Conservation (phyloP, 805 yeast genomes). For the Sugiyamaella floridensis region DNA sequence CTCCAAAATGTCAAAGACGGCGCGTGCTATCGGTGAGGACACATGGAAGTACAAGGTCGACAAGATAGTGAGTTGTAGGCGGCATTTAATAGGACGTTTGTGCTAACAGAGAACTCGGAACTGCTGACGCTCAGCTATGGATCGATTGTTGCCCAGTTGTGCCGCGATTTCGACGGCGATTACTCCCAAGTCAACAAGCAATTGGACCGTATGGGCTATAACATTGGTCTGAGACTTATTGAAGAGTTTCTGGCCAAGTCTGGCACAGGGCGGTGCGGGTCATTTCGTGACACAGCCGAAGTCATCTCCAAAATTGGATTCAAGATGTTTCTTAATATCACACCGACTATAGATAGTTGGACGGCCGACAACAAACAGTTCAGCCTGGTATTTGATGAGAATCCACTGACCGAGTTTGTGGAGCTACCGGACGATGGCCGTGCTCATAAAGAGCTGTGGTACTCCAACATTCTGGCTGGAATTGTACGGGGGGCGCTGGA, state of each 20-base stretch:
- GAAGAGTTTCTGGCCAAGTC: constrained; percentile 91
- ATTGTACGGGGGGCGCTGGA: constrained; percentile 86
- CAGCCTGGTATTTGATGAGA: constrained; percentile 66
- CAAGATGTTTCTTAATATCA: constrained; percentile 76
- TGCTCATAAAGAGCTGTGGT: constrained; percentile 75
- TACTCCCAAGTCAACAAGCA: constrained; percentile 75
- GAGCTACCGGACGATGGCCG: constrained; percentile 80
- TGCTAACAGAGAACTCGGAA: constrained; percentile 62
- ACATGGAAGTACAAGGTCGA: constrained; percentile 85
- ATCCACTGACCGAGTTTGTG: constrained; percentile 91
- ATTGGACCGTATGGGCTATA: constrained; percentile 89
- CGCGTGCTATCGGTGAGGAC: constrained; percentile 64
- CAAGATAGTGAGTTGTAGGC: constrained; percentile 54
- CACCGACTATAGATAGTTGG: constrained; percentile 74
- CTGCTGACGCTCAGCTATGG: constrained; percentile 93
- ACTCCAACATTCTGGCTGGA: constrained; percentile 84
- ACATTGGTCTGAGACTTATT: constrained; percentile 81
- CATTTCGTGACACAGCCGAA: constrained; percentile 82
- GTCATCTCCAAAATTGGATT: constrained; percentile 81
- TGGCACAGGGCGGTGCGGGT: constrained; percentile 73
- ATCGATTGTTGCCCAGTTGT: constrained; percentile 82
- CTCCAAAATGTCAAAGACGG: constrained; percentile 19
- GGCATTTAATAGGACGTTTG: not conserved
- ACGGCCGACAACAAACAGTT: constrained; percentile 67
- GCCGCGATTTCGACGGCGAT: constrained; percentile 72